Evolutionary conservation across 148 eudicot genomes (phyloP).

Genomic region (Agrostemma githago): DNA sequence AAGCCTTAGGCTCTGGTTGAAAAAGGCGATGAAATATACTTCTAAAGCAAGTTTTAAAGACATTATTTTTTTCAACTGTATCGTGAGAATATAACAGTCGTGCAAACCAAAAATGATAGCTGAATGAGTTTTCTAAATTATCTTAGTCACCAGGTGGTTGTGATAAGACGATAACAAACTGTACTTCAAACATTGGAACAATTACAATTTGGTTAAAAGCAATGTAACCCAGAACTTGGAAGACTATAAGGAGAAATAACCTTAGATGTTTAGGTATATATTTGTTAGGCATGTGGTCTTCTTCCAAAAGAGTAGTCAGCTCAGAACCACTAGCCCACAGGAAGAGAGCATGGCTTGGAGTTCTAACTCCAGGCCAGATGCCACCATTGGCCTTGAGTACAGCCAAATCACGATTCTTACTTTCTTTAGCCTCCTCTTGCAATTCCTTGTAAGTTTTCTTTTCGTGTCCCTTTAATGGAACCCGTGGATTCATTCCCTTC

Average conservation of each 20-base stretch:
- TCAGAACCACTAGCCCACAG: constrained; percentile 96
- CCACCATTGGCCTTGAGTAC: constrained; percentile 81
- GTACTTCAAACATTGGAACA: not conserved
- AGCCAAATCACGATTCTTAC: constrained; percentile 76
- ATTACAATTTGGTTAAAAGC: not conserved
- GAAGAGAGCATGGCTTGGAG: constrained; percentile 78
- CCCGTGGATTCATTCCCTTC: constrained; percentile 77
- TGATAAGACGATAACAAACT: not conserved
- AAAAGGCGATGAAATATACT: not conserved
- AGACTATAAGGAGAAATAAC: constrained; percentile 26
- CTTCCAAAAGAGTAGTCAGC: constrained; percentile 65
- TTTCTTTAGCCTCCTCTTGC: constrained; percentile 78
- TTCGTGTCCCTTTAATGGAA: constrained; percentile 79
- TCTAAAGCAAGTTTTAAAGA: too few relatives aligned
- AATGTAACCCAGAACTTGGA: not conserved
- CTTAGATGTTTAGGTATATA: constrained; percentile 73
- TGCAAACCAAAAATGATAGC: not conserved
- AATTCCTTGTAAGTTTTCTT: constrained; percentile 68
- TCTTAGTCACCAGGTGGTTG: not conserved
- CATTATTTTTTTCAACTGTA: too few relatives aligned
- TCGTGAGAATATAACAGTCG: not conserved
- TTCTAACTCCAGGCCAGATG: constrained; percentile 80
- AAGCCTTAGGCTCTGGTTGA: not conserved
- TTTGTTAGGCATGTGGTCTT: constrained; percentile 89
- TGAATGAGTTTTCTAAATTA: not conserved